Conservation (phyloP, 495 filamentous ascomycete species). For the Lindgomyces ingoldianus region DNA sequence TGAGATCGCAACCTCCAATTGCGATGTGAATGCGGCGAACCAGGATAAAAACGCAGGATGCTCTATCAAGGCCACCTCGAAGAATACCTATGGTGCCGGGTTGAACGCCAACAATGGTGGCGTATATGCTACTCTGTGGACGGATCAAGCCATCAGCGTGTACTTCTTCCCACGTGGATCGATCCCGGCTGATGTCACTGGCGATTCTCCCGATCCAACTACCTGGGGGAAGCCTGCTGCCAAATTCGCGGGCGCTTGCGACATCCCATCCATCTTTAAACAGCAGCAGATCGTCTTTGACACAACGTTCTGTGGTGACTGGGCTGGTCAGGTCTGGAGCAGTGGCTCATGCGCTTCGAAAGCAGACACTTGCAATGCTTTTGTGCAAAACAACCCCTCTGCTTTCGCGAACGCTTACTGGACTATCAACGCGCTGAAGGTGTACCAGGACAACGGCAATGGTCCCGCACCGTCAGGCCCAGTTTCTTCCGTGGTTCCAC, state of each 20-base stretch:
- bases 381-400: conserved; percentile 39
- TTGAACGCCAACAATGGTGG: conserved; percentile 41
- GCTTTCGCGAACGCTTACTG: conserved; percentile 44
- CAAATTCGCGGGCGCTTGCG: conserved; percentile 36
- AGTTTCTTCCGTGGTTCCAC: neutral
- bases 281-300: conserved; percentile 41
- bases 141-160: conserved; percentile 36
- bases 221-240: conserved; percentile 38
- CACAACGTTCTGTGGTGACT: conserved; percentile 42
- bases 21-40: conserved; percentile 39
- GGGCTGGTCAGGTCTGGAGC: conserved; percentile 40
- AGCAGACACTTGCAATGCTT: conserved; percentile 40
- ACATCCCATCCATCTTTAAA: conserved; percentile 36
- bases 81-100: conserved; percentile 38
- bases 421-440: conserved; percentile 40
- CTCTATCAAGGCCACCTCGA: conserved; percentile 24
- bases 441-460: conserved; percentile 29
- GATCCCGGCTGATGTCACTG: conserved; percentile 29
- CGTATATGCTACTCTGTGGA: conserved; percentile 41
- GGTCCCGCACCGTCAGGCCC: neutral
- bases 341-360: conserved; percentile 32
- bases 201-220: conserved; percentile 35
- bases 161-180: conserved; percentile 39
- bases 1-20: conserved; percentile 33
- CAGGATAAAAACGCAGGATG: conserved; percentile 39